Evolutionary conservation across 257 asterid species (phyloP).

Genomic region (Craterostigma plantagineum): DNA sequence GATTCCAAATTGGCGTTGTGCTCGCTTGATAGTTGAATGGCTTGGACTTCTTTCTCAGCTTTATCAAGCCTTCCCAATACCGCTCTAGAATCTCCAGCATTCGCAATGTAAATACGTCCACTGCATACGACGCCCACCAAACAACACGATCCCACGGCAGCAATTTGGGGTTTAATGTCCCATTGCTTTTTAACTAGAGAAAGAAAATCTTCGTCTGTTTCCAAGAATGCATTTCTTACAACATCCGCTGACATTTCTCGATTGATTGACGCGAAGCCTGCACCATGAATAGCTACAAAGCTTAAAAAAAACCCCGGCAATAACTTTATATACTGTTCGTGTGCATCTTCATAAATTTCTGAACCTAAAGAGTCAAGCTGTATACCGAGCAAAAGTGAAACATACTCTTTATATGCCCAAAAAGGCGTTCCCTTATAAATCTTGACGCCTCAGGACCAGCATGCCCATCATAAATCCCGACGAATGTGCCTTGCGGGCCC

Average conservation of each 20-base stretch:
- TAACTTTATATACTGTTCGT: no score
- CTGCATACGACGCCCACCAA: conserved; percentile 55
- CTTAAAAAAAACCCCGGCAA: not conserved
- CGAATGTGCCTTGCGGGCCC: conserved; percentile 67
- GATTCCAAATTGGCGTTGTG: conserved; percentile 64
- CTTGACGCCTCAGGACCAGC: conserved; percentile 81
- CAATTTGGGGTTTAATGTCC: conserved; percentile 50
- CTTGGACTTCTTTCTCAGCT: conserved; percentile 49
- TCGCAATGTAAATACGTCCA: conserved; percentile 59
- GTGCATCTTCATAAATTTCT: no score
- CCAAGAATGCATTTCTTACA: conserved; percentile 43
- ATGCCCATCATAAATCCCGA: conserved; percentile 84
- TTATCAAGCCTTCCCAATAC: conserved; percentile 62
- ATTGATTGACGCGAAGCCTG: conserved; percentile 42
- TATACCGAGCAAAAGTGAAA: conserved; percentile 3
- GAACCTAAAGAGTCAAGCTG: no score
- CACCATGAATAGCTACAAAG: not conserved
- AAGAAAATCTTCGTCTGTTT: conserved; percentile 47
- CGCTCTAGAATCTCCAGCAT: conserved; percentile 75
- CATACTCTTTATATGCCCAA: conserved; percentile 65
- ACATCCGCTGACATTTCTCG: conserved; percentile 48
- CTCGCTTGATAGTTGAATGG: conserved; percentile 57
- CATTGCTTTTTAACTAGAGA: conserved; percentile 43
- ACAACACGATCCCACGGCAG: conserved; percentile 83
- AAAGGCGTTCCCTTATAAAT: conserved; percentile 53